Base-by-base conservation (phyloP, 257 asterid species). In the Eustoma russellianum region DNA sequence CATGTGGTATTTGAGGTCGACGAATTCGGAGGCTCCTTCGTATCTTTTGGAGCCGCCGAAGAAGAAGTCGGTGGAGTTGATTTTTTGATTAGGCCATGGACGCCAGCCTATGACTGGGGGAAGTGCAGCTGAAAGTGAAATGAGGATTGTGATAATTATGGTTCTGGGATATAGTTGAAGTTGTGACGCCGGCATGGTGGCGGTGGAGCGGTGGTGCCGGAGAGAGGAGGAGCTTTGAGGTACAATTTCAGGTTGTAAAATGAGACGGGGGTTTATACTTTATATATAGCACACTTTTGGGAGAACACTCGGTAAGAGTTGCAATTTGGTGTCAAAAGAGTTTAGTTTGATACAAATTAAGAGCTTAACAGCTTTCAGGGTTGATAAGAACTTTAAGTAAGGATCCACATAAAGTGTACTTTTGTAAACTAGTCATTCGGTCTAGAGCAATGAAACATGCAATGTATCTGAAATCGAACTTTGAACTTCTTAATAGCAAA, bases 1-100 rank as follows among this genome's bases (percentile, higher is more conserved):
- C 93, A 86, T 89, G 73, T 89, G 95, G 82, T 89, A 89, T 55
- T 55, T 86, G 33, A 89, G 14, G 33, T 83, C 60, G 12, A 86
- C 90, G 15, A 89, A 83, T 38, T 83, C 85, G 61, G 94, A 83
- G 17, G 97, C 86, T 57, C 97, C 97, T 52, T 89, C 97, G 59
- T 63, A 89, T 55, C 83, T 89, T 53, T 89, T 83, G 3, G 95
- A 83, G 19, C 80, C 88, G 28, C 80, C 81, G 55, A 53, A 83
- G 66, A 76, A 53, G 3, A 56, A 49, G 30, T 81, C 94, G 5
- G 96, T 70, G 14, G 82, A 51, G 66, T 78, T 85, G 46, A 52
- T 66, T 9, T 60, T 70, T 0, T 70, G 54, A 11, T 66, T 71
- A 52, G 85, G 90, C 94, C 92, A 85, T 13, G 95, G 95, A 30